These are phyloP conservation scores for Anacardium occidentale DNA, from an alignment of 345 rosid genomes.

Conservation along the genomic window DNA sequence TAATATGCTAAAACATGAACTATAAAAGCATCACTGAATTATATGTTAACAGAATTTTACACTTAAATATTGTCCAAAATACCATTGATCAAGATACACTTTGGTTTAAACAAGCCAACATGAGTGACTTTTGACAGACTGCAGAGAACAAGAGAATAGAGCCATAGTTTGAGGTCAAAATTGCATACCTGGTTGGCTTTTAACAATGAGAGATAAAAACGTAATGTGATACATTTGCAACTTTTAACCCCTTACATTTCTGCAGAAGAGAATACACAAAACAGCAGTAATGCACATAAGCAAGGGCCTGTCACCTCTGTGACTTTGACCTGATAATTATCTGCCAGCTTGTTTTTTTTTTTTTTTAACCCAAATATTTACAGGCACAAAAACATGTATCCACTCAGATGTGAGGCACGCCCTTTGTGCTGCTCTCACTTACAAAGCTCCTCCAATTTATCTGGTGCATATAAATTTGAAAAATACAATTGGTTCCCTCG, in stretches of 20 bases:
- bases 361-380: slow-evolving; percentile 38
- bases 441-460: slow-evolving; percentile 30
- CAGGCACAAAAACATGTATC: slow-evolving; percentile 38
- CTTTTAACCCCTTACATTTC: slow-evolving; percentile 25
- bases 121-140: background rate
- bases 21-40: background rate
- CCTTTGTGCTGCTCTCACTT: slow-evolving; percentile 32
- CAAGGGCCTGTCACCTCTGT: slow-evolving; percentile 69
- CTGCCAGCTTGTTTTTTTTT: slow-evolving; percentile 22
- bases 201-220: slow-evolving; percentile 12
- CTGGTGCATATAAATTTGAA: slow-evolving; percentile 18
- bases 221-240: slow-evolving; percentile 20
- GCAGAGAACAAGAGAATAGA: background rate
- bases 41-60: background rate
- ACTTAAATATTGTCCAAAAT: background rate
- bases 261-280: slow-evolving; percentile 40
- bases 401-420: slow-evolving; percentile 31
- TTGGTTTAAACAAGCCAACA: background rate
- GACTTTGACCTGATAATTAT: slow-evolving; percentile 63
- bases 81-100: background rate
- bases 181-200: slow-evolving; percentile 18
- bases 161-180: slow-evolving; percentile 2
- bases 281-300: slow-evolving; percentile 35
- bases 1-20: background rate
- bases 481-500: slow-evolving; percentile 25